These are phyloP conservation scores for Solanum acaule DNA, from an alignment of 257 asterid species.

Conservation along the genomic window DNA sequence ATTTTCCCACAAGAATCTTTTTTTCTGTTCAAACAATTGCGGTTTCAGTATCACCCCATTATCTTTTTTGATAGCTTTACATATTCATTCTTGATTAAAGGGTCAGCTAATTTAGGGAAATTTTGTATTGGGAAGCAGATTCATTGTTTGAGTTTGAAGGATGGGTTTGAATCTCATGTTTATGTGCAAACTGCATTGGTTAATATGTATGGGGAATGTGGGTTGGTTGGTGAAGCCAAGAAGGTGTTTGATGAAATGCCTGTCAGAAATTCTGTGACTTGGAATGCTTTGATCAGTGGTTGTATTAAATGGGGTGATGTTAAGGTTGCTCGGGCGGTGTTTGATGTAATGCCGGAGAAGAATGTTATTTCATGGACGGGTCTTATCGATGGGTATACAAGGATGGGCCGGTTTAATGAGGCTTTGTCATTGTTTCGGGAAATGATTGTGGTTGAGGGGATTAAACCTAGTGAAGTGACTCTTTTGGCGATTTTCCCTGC, in stretches of 20 bases:
- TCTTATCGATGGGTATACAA: slow-evolving; percentile 58
- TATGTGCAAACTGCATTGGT: slow-evolving; percentile 65
- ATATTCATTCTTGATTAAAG: slow-evolving; percentile 54
- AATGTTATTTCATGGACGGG: slow-evolving; percentile 76
- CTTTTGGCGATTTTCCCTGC: slow-evolving; percentile 64
- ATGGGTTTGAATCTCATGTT: slow-evolving; percentile 38
- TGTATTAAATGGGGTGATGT: slow-evolving; percentile 51
- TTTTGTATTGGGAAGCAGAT: slow-evolving; percentile 28
- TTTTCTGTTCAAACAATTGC: slow-evolving; percentile 33
- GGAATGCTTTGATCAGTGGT: slow-evolving; percentile 69
- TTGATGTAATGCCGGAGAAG: slow-evolving; percentile 54
- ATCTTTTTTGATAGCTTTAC: slow-evolving; percentile 51
- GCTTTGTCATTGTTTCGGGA: slow-evolving; percentile 41
- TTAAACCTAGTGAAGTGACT: slow-evolving; percentile 53
- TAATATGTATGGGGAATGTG: slow-evolving; percentile 49
- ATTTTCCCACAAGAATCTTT: slow-evolving; percentile 41
- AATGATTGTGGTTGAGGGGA: slow-evolving; percentile 40
- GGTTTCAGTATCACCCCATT: background rate
- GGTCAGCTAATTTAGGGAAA: slow-evolving; percentile 22
- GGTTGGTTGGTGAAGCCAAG: slow-evolving; percentile 28
- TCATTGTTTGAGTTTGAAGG: slow-evolving; percentile 32
- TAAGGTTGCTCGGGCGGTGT: slow-evolving; percentile 29
- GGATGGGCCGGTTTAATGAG: slow-evolving; percentile 26
- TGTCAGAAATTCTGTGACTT: slow-evolving; percentile 45
- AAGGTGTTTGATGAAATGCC: slow-evolving; percentile 62